These are phyloP conservation scores for Fagus sylvatica DNA, from an alignment of 306 rosid genomes.

Conservation along the genomic window DNA sequence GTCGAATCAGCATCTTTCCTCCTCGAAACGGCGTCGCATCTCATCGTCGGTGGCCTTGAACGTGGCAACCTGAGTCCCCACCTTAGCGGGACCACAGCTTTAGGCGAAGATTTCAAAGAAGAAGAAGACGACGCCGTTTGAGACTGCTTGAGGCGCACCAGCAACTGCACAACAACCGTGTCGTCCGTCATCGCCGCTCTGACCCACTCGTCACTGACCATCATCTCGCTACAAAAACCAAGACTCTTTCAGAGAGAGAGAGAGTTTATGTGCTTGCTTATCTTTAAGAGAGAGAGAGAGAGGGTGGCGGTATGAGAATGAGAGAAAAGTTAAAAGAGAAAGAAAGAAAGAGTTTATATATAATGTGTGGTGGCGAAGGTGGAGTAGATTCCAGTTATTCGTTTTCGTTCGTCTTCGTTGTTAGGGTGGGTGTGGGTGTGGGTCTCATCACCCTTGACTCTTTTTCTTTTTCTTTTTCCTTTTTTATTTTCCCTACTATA, in stretches of 20 bases:
- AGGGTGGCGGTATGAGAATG: slow-evolving; percentile 42
- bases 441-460: slow-evolving; percentile 3
- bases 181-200: slow-evolving; percentile 73
- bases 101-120: slow-evolving; percentile 29
- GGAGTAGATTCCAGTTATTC: slow-evolving; percentile 60
- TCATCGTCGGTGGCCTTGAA: slow-evolving; percentile 43
- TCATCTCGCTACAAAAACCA: background rate
- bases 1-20: slow-evolving; percentile 53
- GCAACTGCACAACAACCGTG: slow-evolving; percentile 60
- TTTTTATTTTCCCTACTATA: background rate
- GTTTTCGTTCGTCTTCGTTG: slow-evolving; percentile 11
- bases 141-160: slow-evolving; percentile 63
- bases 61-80: slow-evolving; percentile 74
- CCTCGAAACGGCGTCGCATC: slow-evolving; percentile 48
- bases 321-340: background rate
- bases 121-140: slow-evolving; percentile 34
- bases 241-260: slow-evolving; percentile 22
- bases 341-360: background rate
- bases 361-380: slow-evolving; percentile 46
- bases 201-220: slow-evolving; percentile 65
- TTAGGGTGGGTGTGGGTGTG: slow-evolving; percentile 32
- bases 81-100: slow-evolving; percentile 26
- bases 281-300: background rate
- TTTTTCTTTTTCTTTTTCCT: background rate
- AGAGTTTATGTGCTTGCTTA: background rate